phyloP scores from a whole-genome alignment of 192 early-diverging fungal genomes.

The Coemansia sp. region DNA sequence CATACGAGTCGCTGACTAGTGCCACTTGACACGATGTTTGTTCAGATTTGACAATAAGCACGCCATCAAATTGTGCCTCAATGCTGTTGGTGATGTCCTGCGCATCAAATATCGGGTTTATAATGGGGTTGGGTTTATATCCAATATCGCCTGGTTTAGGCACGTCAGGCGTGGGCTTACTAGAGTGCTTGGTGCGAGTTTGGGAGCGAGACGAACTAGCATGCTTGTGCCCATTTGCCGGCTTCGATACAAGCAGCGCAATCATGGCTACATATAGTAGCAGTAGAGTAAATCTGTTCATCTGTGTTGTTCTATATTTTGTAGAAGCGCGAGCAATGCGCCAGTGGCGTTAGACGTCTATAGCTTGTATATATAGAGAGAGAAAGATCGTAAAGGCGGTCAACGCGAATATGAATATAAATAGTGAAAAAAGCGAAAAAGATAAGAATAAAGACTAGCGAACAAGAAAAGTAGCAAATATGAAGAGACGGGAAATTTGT shows the following conservation, averaged over 20 bases:
- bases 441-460: neutral
- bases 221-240: neutral
- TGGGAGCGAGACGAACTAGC: neutral
- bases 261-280: neutral
- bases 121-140: neutral
- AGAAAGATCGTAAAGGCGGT: neutral
- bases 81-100: neutral
- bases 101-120: neutral
- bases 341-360: neutral
- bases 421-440: neutral
- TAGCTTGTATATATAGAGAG: neutral
- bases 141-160: neutral
- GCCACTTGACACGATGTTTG: constrained; percentile 34
- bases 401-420: neutral
- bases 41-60: constrained; percentile 20
- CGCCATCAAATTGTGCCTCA: constrained; percentile 16
- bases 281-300: neutral
- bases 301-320: neutral
- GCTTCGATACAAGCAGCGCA: neutral
- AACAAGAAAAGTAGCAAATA: neutral
- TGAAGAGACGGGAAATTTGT: neutral
- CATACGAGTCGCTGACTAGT: constrained; percentile 13
- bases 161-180: neutral
- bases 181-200: neutral
- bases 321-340: neutral